Evolutionary conservation across 108 stramenopile species (phyloP), one percentile per base, ranked within the genome.

Genomic region (Skeletonema costatum): DNA sequence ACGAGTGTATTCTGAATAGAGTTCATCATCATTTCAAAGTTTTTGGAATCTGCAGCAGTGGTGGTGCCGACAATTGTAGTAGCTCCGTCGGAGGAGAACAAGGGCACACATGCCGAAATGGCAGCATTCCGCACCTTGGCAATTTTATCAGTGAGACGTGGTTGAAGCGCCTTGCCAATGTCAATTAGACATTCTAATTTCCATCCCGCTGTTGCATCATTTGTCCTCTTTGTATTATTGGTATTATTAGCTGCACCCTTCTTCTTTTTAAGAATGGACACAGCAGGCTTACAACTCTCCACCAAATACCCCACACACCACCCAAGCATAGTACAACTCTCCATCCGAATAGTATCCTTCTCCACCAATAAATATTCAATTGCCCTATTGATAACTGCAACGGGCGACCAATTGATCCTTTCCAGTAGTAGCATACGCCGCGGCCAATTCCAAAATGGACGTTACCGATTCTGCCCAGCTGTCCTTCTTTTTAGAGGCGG

Each of bases 91-190:
- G 48, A 50, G 8, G 59, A 32, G 32, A 81, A 84, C 21, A 90
- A 73, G 39, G 65, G 48, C 39, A 67, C 71, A n/a, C 75, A 70
- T 25, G 92, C 92, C 11, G 77, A 11, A 39, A 93, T 90, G 21
- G 92, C 93, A 19, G 85, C 78, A 7, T 53, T 31, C 16, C 96
- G 86, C 9, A 94, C 96, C 31, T 83, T 66, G 70, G 88, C 87
- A 38, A 75, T 83, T 71, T 94, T 96, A 76, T 96, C 96, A 32
- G 85, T 88, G 16, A 93, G 64, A 31, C 96, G 85, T 14, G 84
- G 77, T 32, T 89, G 32, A 12, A 96, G 64, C 0, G 84, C 76
- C 32, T 70, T 66, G 25, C 72, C 66, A 3, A 79, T 82, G 10
- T 46, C 21, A 11, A 75, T 61, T 44, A 89, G 60, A 46, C 78